Conservation (phyloP, 306 rosid genomes). For the Quercus rubra region DNA sequence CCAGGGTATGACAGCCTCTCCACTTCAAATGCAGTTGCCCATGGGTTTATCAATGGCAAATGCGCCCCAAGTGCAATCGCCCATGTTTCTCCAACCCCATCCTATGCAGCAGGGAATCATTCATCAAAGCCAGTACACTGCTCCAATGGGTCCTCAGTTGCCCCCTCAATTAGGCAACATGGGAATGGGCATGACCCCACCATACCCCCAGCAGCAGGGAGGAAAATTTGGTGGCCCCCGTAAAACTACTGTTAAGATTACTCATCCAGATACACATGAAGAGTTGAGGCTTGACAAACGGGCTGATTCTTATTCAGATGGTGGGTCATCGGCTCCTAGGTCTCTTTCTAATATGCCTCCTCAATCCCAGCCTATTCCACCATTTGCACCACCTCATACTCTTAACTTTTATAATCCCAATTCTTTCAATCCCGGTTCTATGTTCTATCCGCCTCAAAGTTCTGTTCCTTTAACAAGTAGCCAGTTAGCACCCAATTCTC, state of each 20-base stretch:
- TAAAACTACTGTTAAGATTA: slow-evolving; percentile 76
- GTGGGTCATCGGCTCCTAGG: slow-evolving; percentile 58
- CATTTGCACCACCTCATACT: slow-evolving; percentile 50
- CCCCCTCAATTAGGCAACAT: slow-evolving; percentile 64
- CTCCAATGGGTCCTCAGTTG: slow-evolving; percentile 71
- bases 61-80: slow-evolving; percentile 71
- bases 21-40: slow-evolving; percentile 71
- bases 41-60: slow-evolving; percentile 61
- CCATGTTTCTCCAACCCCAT: slow-evolving; percentile 70
- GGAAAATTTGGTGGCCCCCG: slow-evolving; percentile 69
- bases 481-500: slow-evolving; percentile 63
- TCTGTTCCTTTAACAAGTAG: slow-evolving; percentile 60
- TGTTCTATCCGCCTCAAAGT: slow-evolving; percentile 38
- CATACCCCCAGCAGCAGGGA: slow-evolving; percentile 75
- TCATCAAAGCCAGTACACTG: slow-evolving; percentile 62
- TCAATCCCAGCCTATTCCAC: slow-evolving; percentile 64
- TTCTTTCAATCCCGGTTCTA: slow-evolving; percentile 39
- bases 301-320: slow-evolving; percentile 56
- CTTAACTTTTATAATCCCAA: slow-evolving; percentile 39
- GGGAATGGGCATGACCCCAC: slow-evolving; percentile 55
- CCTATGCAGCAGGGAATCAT: slow-evolving; percentile 75
- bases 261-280: slow-evolving; percentile 93
- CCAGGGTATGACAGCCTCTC: slow-evolving; percentile 60
- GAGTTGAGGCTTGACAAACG: slow-evolving; percentile 82
- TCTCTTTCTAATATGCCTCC: slow-evolving; percentile 53